Conservation (phyloP, 768 basidiomycete species). For the Pleurotus giganteus region DNA sequence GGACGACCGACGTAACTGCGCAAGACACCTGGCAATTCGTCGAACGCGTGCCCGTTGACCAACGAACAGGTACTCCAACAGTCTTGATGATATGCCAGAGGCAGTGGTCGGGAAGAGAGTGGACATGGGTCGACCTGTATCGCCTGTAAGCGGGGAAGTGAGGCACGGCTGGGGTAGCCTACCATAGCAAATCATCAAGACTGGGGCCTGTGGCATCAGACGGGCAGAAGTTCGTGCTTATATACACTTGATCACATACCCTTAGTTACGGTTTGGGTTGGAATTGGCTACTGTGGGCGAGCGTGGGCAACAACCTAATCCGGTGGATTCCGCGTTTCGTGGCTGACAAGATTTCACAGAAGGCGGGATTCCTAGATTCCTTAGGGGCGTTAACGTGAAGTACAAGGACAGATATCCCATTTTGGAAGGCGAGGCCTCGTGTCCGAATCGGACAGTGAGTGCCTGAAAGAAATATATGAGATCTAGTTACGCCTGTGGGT, state of each 20-base stretch:
- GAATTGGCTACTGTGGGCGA: slow-evolving; percentile 3
- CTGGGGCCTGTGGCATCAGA: neutral
- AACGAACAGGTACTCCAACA: slow-evolving; percentile 11
- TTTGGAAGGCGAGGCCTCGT: slow-evolving; percentile 5
- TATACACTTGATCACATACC: slow-evolving; percentile 7
- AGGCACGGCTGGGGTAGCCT: neutral
- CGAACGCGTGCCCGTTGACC: slow-evolving; percentile 15
- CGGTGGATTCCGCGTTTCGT: slow-evolving; percentile 7
- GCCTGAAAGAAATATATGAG: slow-evolving; percentile 1
- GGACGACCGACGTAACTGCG: slow-evolving; percentile 7
- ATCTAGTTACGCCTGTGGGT: slow-evolving; percentile 1
- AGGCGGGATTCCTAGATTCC: neutral
- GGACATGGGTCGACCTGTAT: neutral
- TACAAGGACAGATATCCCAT: slow-evolving; percentile 1
- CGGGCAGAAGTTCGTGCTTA: slow-evolving; percentile 5
- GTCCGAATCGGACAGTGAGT: neutral
- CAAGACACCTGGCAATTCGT: slow-evolving; percentile 18
- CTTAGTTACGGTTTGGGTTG: slow-evolving; percentile 1
- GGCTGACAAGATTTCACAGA: slow-evolving; percentile 1
- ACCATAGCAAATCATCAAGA: slow-evolving; percentile 9
- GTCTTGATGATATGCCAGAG: slow-evolving; percentile 1
- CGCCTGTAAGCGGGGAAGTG: neutral
- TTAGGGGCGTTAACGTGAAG: slow-evolving; percentile 3
- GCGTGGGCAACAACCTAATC: neutral
- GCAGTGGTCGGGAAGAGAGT: neutral